A percentile compares a stretch with the other conserved stretches of the same genome.
Evolutionary conservation across 179 eudicot genomes (phyloP).

Genomic region (Camellia oleifera): DNA sequence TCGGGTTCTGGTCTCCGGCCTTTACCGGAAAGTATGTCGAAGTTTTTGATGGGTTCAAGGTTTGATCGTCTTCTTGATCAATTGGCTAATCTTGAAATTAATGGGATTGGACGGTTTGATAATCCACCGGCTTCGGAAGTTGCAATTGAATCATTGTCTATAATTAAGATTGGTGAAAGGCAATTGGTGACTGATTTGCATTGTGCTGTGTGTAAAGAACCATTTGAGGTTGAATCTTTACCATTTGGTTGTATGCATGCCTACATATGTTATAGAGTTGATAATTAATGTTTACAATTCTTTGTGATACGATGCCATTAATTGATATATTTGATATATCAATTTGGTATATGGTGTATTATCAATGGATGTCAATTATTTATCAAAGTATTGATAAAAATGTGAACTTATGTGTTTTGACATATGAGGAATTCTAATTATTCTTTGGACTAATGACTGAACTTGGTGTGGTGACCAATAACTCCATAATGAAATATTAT

Average conservation of each 20-base stretch:
- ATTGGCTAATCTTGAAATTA: slow-evolving; percentile 23
- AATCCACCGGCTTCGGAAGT: slow-evolving; percentile 30
- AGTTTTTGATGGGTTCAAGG: slow-evolving; percentile 31
- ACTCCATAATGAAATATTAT: too few relatives aligned
- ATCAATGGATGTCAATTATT: too few relatives aligned
- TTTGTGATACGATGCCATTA: too few relatives aligned
- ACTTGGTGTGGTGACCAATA: too few relatives aligned
- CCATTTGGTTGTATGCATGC: slow-evolving; percentile 42
- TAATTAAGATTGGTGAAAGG: slow-evolving; percentile 23
- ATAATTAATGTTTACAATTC: too few relatives aligned
- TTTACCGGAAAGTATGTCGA: slow-evolving; percentile 28
- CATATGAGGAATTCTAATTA: too few relatives aligned
- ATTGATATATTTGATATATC: too few relatives aligned
- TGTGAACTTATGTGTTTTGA: too few relatives aligned
- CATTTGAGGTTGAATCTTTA: slow-evolving; percentile 37
- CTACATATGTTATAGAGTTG: too few relatives aligned
- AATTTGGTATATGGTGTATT: too few relatives aligned
- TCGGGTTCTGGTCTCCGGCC: slow-evolving; percentile 26
- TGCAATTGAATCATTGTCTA: slow-evolving; percentile 39
- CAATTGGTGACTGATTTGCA: slow-evolving; percentile 25
- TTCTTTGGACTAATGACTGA: too few relatives aligned
- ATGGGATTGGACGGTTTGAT: slow-evolving; percentile 17
- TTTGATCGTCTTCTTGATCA: slow-evolving; percentile 34
- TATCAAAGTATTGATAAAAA: too few relatives aligned
- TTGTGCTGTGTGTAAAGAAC: slow-evolving; percentile 52